Evolutionary conservation across 495 filamentous ascomycete species (phyloP).

Genomic region (Geoglossum glabrum): DNA sequence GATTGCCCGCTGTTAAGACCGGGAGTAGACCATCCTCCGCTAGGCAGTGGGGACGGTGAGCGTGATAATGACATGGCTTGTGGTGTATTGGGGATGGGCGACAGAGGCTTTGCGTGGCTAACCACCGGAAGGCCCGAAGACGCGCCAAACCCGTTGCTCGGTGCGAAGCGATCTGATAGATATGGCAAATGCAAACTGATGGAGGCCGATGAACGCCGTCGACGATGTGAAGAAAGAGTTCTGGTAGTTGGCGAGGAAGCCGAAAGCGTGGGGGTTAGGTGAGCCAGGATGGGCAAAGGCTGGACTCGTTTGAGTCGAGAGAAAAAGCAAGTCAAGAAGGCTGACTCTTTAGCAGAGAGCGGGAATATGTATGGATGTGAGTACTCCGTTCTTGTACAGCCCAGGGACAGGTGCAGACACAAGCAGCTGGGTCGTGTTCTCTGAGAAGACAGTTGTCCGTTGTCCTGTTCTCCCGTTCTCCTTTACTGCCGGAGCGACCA

Average conservation of each 20-base stretch:
- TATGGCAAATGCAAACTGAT: neutral
- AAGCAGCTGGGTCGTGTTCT: too few species aligned
- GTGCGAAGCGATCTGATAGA: neutral
- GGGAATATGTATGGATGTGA: too few species aligned
- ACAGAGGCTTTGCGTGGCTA: neutral
- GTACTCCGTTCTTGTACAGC: too few species aligned
- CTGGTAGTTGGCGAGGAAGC: neutral
- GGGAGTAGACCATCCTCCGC: conserved; percentile 75
- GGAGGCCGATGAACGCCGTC: conserved; percentile 2
- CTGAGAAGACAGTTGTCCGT: too few species aligned
- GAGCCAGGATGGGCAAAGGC: neutral
- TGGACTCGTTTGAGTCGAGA: neutral
- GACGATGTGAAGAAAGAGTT: neutral
- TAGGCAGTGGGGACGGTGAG: conserved; percentile 61
- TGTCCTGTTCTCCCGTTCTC: too few species aligned
- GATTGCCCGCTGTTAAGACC: conserved; percentile 55
- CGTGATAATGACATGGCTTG: conserved; percentile 56
- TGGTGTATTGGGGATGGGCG: conserved; percentile 15
- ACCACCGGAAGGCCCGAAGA: neutral
- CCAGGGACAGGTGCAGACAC: too few species aligned
- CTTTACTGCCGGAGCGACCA: too few species aligned
- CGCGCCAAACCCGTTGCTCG: neutral
- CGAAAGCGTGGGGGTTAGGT: neutral
- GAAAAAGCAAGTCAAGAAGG: neutral
- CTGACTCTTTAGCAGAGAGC: too few species aligned